Percentiles rank a stretch among this genome's conserved stretches.
Conservation (phyloP, 2,329 filamentous ascomycete genomes). For the Ascochyta clinopodiicola region DNA sequence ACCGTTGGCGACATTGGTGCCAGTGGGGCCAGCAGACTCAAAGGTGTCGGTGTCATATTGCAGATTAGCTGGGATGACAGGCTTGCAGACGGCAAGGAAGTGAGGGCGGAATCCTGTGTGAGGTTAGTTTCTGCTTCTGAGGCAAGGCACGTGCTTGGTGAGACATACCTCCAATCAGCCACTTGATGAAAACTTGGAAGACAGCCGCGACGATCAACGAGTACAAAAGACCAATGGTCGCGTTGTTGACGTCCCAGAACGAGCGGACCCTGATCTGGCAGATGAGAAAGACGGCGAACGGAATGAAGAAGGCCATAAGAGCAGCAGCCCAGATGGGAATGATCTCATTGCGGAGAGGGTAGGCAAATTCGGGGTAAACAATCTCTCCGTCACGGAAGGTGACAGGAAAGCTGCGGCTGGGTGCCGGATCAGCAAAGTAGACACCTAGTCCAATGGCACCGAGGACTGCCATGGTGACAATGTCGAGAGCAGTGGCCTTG, state of each 20-base stretch:
- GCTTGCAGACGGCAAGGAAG: slow-evolving; percentile 74
- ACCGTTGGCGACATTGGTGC: slow-evolving; percentile 56
- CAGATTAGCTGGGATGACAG: slow-evolving; percentile 56
- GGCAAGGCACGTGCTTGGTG: not conserved
- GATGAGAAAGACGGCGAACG: slow-evolving; percentile 68
- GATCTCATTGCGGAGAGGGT: slow-evolving; percentile 73
- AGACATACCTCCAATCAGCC: slow-evolving; percentile 72
- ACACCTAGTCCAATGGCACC: slow-evolving; percentile 72
- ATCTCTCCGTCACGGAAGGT: slow-evolving; percentile 71
- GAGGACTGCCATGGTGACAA: slow-evolving; percentile 70
- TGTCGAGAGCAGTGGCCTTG: slow-evolving; percentile 70
- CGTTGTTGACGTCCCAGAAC: slow-evolving; percentile 69
- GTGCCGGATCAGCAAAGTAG: slow-evolving; percentile 69
- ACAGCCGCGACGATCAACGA: slow-evolving; percentile 73
- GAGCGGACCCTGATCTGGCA: slow-evolving; percentile 69
- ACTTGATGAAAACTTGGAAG: slow-evolving; percentile 79
- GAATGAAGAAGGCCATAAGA: slow-evolving; percentile 68
- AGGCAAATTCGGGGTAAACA: slow-evolving; percentile 73
- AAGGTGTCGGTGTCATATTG: slow-evolving; percentile 24
- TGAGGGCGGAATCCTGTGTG: slow-evolving; percentile 58
- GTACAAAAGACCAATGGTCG: slow-evolving; percentile 72
- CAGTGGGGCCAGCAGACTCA: slow-evolving; percentile 58
- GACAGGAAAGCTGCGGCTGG: slow-evolving; percentile 73
- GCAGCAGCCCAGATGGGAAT: slow-evolving; percentile 72
- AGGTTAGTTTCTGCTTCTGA: not conserved